Evolutionary conservation across 768 basidiomycete species (phyloP).

Genomic region (Kwoniella bestiolae): DNA sequence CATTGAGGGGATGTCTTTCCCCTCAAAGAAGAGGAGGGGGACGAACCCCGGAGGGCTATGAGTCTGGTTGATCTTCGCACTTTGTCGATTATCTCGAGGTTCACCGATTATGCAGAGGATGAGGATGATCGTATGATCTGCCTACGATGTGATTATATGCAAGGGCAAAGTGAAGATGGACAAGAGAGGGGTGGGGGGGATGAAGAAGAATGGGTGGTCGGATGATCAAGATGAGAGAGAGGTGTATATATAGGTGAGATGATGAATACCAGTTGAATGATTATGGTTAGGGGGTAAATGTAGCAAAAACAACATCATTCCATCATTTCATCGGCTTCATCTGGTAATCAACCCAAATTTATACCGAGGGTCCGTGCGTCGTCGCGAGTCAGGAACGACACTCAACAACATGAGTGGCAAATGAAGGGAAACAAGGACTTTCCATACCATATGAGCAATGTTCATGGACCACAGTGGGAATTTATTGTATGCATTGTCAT

Average conservation of each 20-base stretch:
- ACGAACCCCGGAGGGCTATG: constrained; percentile 8
- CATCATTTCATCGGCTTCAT: not conserved
- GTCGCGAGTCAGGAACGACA: not conserved
- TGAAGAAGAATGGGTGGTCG: not conserved
- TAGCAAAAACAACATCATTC: constrained; percentile 6
- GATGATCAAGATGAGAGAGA: not conserved
- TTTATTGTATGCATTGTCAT: not conserved
- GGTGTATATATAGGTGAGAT: not conserved
- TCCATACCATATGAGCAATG: not conserved
- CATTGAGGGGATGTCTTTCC: no score
- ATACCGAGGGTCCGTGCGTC: not conserved
- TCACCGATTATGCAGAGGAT: not conserved
- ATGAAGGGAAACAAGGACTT: not conserved
- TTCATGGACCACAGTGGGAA: not conserved
- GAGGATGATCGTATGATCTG: not conserved
- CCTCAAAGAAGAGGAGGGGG: not conserved
- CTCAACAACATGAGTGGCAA: not conserved
- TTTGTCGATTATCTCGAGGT: not conserved
- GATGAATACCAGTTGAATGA: not conserved
- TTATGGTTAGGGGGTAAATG: constrained; percentile 13
- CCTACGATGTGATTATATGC: no score
- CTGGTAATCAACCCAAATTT: not conserved
- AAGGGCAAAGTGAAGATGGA: no score
- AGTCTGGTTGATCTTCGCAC: constrained; percentile 7
- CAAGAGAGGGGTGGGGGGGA: not conserved